These are phyloP conservation scores for Thyridium curvatum DNA, from an alignment of 2,329 filamentous ascomycete genomes.

Conservation along the genomic window DNA sequence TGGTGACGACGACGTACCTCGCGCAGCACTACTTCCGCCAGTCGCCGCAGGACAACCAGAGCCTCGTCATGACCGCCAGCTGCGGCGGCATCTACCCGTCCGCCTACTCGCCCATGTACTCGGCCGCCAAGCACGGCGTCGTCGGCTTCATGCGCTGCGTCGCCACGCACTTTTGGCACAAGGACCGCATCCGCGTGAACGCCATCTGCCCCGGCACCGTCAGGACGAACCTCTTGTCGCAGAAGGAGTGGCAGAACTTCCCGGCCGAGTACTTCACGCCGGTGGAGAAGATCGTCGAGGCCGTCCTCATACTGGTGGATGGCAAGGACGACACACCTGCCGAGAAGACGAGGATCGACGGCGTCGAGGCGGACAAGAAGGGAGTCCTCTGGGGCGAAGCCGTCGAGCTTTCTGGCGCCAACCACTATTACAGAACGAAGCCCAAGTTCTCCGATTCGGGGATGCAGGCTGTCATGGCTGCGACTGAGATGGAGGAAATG, in stretches of 20 bases:
- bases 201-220: slow-evolving; percentile 24
- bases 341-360: background rate
- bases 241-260: slow-evolving; percentile 19
- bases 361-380: too few species aligned
- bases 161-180: slow-evolving; percentile 14
- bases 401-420: slow-evolving; percentile 5
- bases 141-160: slow-evolving; percentile 25
- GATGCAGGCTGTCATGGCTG: slow-evolving; percentile 4
- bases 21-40: slow-evolving; percentile 33
- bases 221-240: slow-evolving; percentile 19
- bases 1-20: slow-evolving; percentile 29
- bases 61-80: slow-evolving; percentile 23
- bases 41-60: slow-evolving; percentile 11
- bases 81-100: slow-evolving; percentile 20
- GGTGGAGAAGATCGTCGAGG: slow-evolving; percentile 4
- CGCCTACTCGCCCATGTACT: slow-evolving; percentile 22
- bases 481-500: slow-evolving; percentile 1
- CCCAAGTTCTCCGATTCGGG: slow-evolving; percentile 3
- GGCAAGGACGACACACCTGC: background rate
- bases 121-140: slow-evolving; percentile 23
- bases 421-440: slow-evolving; percentile 3
- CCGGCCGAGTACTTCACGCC: slow-evolving; percentile 20
- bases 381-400: slow-evolving; percentile 2
- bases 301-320: slow-evolving; percentile 4
- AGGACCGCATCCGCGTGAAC: slow-evolving; percentile 21